A percentile compares a stretch with the other conserved stretches of the same genome.
Evolutionary conservation across 768 basidiomycete species (phyloP).

Genomic region (Trametes cubensis): DNA sequence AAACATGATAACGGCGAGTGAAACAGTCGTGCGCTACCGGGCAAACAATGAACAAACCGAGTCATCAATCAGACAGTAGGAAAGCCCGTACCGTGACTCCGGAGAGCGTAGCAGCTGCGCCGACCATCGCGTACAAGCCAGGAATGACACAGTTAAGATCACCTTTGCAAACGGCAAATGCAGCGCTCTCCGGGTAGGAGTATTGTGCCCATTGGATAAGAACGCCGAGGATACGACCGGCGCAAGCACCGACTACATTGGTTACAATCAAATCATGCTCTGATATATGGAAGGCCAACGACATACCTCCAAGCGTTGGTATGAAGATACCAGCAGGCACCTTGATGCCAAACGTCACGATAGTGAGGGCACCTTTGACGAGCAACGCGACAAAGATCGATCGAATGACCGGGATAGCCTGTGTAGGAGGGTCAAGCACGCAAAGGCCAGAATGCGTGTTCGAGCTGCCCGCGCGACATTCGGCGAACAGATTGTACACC

Average conservation of each 20-base stretch:
- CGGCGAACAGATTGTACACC: constrained; percentile 87
- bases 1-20: constrained; percentile 94
- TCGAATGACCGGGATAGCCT: constrained; percentile 63
- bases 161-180: constrained; percentile 70
- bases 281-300: not conserved
- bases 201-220: constrained; percentile 75
- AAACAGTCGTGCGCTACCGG: constrained; percentile 80
- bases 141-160: constrained; percentile 80
- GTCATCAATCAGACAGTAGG: not conserved
- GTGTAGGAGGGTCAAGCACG: constrained; percentile 57
- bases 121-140: constrained; percentile 94
- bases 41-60: constrained; percentile 11
- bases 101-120: constrained; percentile 90
- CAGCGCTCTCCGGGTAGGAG: constrained; percentile 54
- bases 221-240: constrained; percentile 86
- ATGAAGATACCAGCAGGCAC: constrained; percentile 95
- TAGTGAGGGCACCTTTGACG: constrained; percentile 77
- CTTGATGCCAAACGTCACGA: constrained; percentile 93
- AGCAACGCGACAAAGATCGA: constrained; percentile 77
- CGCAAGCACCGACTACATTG: constrained; percentile 78
- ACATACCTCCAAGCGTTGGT: constrained; percentile 71
- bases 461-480: constrained; percentile 65
- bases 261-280: not conserved
- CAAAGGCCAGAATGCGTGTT: constrained; percentile 72
- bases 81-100: constrained; percentile 80